A percentile compares a stretch with the other conserved stretches of the same genome.
Conservation (phyloP, 1,139 yeast species). For the Suhomyces bolitotheri region DNA sequence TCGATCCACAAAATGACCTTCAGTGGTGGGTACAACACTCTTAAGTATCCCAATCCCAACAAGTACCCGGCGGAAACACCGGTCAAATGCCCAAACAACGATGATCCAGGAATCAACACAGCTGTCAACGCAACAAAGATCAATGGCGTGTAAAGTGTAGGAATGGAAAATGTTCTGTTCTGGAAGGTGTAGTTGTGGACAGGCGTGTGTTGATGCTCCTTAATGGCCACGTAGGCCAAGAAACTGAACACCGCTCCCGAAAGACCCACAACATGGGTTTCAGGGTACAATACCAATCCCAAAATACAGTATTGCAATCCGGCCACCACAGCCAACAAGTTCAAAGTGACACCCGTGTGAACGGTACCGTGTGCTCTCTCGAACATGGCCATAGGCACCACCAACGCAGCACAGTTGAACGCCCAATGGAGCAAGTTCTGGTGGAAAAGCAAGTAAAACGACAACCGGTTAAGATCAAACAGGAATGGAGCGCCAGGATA, state of each 20-base stretch:
- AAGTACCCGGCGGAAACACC: constrained; percentile 45
- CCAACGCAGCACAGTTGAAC: constrained; percentile 59
- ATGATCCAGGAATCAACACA: constrained; percentile 58
- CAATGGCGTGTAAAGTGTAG: constrained; percentile 65
- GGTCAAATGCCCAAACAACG: constrained; percentile 71
- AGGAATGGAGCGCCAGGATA: constrained; percentile 58
- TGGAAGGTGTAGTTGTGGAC: constrained; percentile 29
- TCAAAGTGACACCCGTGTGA: constrained; percentile 79
- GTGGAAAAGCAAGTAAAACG: constrained; percentile 79
- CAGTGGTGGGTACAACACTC: constrained; percentile 64
- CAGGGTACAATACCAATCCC: constrained; percentile 56
- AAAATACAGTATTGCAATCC: constrained; percentile 65
- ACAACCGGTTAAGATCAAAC: constrained; percentile 61
- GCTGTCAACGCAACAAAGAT: constrained; percentile 51
- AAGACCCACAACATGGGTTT: constrained; percentile 59
- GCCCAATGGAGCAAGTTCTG: constrained; percentile 59
- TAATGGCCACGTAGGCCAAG: constrained; percentile 60
- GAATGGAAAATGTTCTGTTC: constrained; percentile 43
- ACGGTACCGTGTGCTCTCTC: constrained; percentile 83
- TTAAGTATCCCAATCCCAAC: constrained; percentile 58
- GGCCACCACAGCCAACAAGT: constrained; percentile 67
- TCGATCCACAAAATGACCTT: constrained; percentile 69
- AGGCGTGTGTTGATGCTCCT: constrained; percentile 57
- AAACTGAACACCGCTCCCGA: constrained; percentile 80
- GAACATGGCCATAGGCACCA: constrained; percentile 64